Evolutionary conservation across 345 rosid genomes (phyloP).

Genomic region (Noccaea caerulescens): DNA sequence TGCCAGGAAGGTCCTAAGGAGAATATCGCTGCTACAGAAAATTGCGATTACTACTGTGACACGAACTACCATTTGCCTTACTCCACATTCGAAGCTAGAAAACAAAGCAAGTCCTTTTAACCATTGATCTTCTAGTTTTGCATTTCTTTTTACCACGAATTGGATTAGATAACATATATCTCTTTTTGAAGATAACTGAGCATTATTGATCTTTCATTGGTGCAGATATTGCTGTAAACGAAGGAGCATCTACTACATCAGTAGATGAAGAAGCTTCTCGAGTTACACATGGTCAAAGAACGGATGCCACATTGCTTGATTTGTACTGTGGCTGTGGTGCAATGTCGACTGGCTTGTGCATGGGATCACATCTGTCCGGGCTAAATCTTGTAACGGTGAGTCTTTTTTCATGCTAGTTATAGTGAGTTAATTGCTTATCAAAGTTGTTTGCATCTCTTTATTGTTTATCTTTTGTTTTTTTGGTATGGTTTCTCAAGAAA

Average conservation of each 20-base stretch:
- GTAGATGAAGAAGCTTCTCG: slow-evolving; percentile 27
- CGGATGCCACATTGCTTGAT: slow-evolving; percentile 57
- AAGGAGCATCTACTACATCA: slow-evolving; percentile 19
- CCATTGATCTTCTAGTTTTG: not conserved
- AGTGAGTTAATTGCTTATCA: not conserved
- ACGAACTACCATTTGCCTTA: slow-evolving; percentile 59
- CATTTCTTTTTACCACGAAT: not conserved
- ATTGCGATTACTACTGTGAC: slow-evolving; percentile 65
- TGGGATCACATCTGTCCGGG: slow-evolving; percentile 64
- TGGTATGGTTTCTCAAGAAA: slow-evolving; percentile 45
- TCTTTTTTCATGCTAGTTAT: slow-evolving; percentile 1
- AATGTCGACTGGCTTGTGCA: slow-evolving; percentile 83
- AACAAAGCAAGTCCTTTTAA: slow-evolving; percentile 13
- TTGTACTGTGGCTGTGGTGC: slow-evolving; percentile 89
- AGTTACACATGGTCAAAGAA: slow-evolving; percentile 15
- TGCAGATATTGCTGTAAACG: slow-evolving; percentile 24
- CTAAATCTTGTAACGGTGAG: slow-evolving; percentile 65
- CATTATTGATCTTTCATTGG: not conserved
- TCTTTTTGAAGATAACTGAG: not conserved
- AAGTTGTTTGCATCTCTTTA: not conserved
- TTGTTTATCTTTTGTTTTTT: not conserved
- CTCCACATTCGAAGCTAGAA: slow-evolving; percentile 53
- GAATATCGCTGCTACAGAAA: slow-evolving; percentile 28
- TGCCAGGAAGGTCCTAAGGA: slow-evolving; percentile 52
- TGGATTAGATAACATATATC: not conserved